Evolutionary conservation across 805 yeast species (phyloP).

Genomic region (Alloascoidea africana): DNA sequence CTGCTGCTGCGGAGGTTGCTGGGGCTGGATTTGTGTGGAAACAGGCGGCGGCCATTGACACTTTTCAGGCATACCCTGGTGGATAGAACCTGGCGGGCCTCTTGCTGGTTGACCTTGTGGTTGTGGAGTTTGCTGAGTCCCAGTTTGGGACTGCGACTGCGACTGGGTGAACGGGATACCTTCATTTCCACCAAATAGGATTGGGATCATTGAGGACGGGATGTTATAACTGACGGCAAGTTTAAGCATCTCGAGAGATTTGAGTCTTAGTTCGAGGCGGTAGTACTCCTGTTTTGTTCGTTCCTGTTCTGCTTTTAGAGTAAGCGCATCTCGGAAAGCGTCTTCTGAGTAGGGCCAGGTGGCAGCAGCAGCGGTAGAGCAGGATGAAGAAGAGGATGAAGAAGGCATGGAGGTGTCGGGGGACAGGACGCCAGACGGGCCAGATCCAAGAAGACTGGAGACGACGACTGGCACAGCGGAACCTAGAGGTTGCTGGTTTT

Average conservation of each 20-base stretch:
- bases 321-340: constrained; percentile 41
- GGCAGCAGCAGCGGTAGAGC: constrained; percentile 20
- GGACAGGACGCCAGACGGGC: too few relatives aligned
- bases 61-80: too few relatives aligned
- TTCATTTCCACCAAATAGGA: constrained; percentile 35
- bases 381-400: too few relatives aligned
- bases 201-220: constrained; percentile 50
- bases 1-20: constrained; percentile 3
- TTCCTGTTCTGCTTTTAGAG: constrained; percentile 58
- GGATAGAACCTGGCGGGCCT: too few relatives aligned
- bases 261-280: constrained; percentile 43
- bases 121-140: too few relatives aligned
- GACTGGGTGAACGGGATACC: too few relatives aligned
- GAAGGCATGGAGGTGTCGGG: too few relatives aligned
- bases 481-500: too few relatives aligned
- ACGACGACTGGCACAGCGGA: too few relatives aligned
- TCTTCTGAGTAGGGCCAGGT: constrained; percentile 43
- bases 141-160: constrained; percentile 8
- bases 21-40: constrained; percentile 3
- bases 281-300: constrained; percentile 69
- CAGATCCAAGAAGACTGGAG: too few relatives aligned
- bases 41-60: too few relatives aligned
- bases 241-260: constrained; percentile 45
- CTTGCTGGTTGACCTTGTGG: too few relatives aligned
- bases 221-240: constrained; percentile 45